Conservation (phyloP, 805 yeast genomes). For the Starmerella geochares region DNA sequence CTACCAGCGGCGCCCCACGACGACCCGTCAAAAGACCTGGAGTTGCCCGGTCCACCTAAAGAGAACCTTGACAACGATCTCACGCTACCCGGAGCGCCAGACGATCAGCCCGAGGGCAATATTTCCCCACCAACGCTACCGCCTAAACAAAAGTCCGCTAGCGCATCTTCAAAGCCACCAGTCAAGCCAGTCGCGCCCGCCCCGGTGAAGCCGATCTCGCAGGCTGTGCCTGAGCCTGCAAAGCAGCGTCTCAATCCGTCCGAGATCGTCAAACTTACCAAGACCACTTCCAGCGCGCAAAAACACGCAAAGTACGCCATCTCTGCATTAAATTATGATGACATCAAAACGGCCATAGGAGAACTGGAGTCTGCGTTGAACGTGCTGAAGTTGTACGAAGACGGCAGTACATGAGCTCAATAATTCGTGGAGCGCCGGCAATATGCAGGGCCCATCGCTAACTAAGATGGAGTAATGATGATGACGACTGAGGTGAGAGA, state of each 20-base stretch:
- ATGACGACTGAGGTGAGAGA: too few species aligned
- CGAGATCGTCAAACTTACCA: conserved; percentile 32
- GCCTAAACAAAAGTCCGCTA: conserved; percentile 5
- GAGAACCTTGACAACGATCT: conserved; percentile 10
- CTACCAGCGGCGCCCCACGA: conserved; percentile 10
- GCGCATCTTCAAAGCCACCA: conserved; percentile 5
- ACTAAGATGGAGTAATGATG: too few species aligned
- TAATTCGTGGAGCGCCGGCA: too few species aligned
- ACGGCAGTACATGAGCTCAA: not conserved
- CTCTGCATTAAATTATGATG: conserved; percentile 64
- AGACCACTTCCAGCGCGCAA: conserved; percentile 38
- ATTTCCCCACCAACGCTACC: not conserved
- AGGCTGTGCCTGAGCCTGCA: conserved; percentile 3
- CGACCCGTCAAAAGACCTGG: conserved; percentile 1
- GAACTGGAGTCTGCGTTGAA: conserved; percentile 46
- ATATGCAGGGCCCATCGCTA: too few species aligned
- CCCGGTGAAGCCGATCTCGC: conserved; percentile 9
- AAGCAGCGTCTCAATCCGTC: conserved; percentile 1
- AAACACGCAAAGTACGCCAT: conserved; percentile 64
- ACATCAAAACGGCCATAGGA: conserved; percentile 48
- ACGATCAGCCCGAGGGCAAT: conserved; percentile 17
- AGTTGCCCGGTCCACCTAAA: conserved; percentile 15
- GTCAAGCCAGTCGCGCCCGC: not conserved
- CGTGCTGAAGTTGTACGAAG: conserved; percentile 21
- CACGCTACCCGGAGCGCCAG: conserved; percentile 20